Percentiles rank a stretch among this genome's conserved stretches.
Evolutionary conservation across 345 rosid genomes (phyloP).

Genomic region (Excoecaria cochinchinensis): DNA sequence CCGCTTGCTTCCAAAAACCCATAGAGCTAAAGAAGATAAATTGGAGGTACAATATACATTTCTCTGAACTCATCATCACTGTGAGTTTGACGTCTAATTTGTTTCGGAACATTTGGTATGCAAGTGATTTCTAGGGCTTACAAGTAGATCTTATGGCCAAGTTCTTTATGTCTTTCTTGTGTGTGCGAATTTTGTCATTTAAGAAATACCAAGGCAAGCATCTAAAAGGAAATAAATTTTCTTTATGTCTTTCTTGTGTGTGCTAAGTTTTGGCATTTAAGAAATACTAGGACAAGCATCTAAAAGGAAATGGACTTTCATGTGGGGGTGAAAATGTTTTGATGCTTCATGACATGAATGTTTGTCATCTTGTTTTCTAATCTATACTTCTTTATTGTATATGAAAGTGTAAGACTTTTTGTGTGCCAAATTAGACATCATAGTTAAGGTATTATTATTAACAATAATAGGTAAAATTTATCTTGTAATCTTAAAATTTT

Average conservation of each 20-base stretch:
- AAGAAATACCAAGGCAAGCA: not conserved
- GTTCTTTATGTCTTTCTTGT: not conserved
- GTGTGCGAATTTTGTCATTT: not conserved
- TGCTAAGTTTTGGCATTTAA: not conserved
- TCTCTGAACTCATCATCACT: not conserved
- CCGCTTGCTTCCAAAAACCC: slow-evolving; percentile 43
- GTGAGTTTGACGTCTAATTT: not conserved
- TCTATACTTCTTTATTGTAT: too few species aligned
- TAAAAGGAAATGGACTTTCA: not conserved
- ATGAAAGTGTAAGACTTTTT: too few species aligned
- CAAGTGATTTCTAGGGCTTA: not conserved
- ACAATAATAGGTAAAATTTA: too few species aligned
- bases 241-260: not conserved
- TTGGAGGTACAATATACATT: slow-evolving; percentile 32
- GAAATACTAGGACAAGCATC: not conserved
- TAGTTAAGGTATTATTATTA: too few species aligned
- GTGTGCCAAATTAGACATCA: too few species aligned
- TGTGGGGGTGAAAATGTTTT: not conserved
- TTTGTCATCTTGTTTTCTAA: too few species aligned
- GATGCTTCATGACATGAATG: not conserved
- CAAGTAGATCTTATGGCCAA: not conserved
- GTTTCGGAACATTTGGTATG: not conserved
- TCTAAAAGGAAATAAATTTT: not conserved
- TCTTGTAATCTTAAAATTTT: too few species aligned
- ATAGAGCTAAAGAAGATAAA: slow-evolving; percentile 50